Base-by-base conservation (phyloP, 1,284 basidiomycete species). In the Microbotryum intermedium region DNA sequence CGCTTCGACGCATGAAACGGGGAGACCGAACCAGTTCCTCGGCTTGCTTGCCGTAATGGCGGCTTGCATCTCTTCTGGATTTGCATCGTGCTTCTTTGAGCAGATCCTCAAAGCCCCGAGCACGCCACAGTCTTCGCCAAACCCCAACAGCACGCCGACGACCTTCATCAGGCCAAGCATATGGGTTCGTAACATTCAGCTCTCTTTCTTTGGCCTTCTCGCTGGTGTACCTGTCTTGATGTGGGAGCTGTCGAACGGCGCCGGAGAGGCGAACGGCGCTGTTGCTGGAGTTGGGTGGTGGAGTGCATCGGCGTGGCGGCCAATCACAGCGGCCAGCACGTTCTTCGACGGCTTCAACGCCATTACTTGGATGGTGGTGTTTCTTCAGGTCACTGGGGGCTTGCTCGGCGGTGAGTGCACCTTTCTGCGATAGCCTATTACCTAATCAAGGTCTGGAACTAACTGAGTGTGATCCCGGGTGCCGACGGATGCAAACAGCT, bases 141-240 rank as follows among this genome's bases (percentile, higher is more conserved):
- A 46, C 5, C 44, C 44, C n/a, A 16, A 39, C 25, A 21, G 30
- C n/a, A 50, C 52, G 25, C 47, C 51, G 20, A 55, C 62, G 5
- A n/a, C 48, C 7, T 34, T 44, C 29, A 44, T 25, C 8, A 57
- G 55, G 18, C 62, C 63, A n/a, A 59, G 55, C 13, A 61, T 76
- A 7, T 76, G 75, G 75, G 68, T 74, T 20, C 71, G 74, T 28
- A 76, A 76, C 54, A 72, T 75, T 23, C 75, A 76, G 59, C 69
- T 76, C 10, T 72, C 70, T 5, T 59, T 64, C 18, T 73, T 74
- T 55, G 71, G 71, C 5, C 57, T 75, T 16, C 25, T 69, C 18
- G 70, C 72, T 7, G 71, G 72, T 21, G 46, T 72, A 2, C 60
- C 72, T 1, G 43, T 68, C 45, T 67, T 74, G 2, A 44, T 72